These are phyloP conservation scores for Hyphopichia khmerensis DNA, from an alignment of 1,139 yeast species.

Conservation along the genomic window DNA sequence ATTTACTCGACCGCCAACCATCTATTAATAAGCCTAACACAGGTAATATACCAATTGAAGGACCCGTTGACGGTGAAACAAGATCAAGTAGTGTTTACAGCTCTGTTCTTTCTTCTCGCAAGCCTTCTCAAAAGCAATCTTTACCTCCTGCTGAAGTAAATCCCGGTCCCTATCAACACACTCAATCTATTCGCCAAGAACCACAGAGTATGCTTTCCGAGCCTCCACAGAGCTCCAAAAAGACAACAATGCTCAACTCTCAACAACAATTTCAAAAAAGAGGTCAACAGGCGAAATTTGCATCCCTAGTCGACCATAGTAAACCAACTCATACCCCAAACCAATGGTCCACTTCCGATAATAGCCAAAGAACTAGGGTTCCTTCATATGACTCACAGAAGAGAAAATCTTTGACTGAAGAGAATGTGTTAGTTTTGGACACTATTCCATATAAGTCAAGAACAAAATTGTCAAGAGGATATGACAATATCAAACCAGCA, in stretches of 20 bases:
- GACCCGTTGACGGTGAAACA: background rate
- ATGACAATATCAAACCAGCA: slow-evolving; percentile 5
- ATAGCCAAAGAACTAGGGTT: slow-evolving; percentile 1
- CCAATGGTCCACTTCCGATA: slow-evolving; percentile 4
- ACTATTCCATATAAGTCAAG: slow-evolving; percentile 4
- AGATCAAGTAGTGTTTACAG: slow-evolving; percentile 1
- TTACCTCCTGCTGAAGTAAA: too few species aligned
- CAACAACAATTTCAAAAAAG: background rate
- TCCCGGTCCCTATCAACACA: background rate
- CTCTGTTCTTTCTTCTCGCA: background rate
- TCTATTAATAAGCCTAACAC: too few species aligned
- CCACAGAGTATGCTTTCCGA: background rate
- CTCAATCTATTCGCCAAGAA: background rate
- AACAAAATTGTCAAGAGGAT: background rate
- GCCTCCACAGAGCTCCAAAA: background rate
- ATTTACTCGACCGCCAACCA: background rate
- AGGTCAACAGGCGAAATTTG: background rate
- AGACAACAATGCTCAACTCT: too few species aligned
- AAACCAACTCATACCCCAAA: background rate
- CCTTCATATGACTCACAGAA: background rate
- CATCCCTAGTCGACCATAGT: background rate
- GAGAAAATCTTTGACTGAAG: slow-evolving; percentile 7
- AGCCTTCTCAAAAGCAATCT: background rate
- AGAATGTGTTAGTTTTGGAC: slow-evolving; percentile 13
- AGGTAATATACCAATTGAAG: too few species aligned